phyloP scores from a whole-genome alignment of 306 rosid genomes.

The Corylus avellana region DNA sequence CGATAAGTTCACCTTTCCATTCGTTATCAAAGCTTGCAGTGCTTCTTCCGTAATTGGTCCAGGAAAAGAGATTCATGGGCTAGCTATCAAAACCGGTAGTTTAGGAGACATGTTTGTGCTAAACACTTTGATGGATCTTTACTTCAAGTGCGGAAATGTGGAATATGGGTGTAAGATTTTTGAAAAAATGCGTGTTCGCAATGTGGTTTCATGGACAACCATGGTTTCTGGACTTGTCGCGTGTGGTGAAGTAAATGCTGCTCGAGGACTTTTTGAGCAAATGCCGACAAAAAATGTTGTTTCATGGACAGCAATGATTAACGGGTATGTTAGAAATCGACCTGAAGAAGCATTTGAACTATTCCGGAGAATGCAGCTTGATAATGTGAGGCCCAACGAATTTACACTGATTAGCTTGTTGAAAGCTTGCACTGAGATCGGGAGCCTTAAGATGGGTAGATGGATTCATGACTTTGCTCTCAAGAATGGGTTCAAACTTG shows the following conservation, averaged over 20 bases:
- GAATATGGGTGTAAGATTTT: constrained; percentile 57
- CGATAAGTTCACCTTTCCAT: constrained; percentile 76
- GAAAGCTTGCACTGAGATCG: constrained; percentile 62
- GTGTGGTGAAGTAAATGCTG: constrained; percentile 44
- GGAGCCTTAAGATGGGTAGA: constrained; percentile 54
- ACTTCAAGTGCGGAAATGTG: constrained; percentile 44
- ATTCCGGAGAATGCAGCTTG: constrained; percentile 60
- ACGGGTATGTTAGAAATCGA: constrained; percentile 49
- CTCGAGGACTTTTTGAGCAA: constrained; percentile 46
- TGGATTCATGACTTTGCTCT: constrained; percentile 58
- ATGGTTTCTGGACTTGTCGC: constrained; percentile 49
- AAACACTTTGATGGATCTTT: constrained; percentile 61
- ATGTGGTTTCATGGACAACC: constrained; percentile 67
- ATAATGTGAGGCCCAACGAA: constrained; percentile 57
- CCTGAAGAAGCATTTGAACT: constrained; percentile 54
- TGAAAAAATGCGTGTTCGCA: constrained; percentile 56
- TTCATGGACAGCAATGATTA: constrained; percentile 71
- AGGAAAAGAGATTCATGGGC: constrained; percentile 46
- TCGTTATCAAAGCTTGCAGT: constrained; percentile 58
- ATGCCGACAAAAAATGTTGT: constrained; percentile 68
- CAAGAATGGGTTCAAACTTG: constrained; percentile 47
- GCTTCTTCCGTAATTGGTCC: constrained; percentile 33
- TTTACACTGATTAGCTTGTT: constrained; percentile 63
- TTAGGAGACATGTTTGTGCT: constrained; percentile 55
- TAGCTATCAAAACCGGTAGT: constrained; percentile 49